Base-by-base conservation (phyloP, 2,329 filamentous ascomycete species). In the Fusarium guadeloupense region DNA sequence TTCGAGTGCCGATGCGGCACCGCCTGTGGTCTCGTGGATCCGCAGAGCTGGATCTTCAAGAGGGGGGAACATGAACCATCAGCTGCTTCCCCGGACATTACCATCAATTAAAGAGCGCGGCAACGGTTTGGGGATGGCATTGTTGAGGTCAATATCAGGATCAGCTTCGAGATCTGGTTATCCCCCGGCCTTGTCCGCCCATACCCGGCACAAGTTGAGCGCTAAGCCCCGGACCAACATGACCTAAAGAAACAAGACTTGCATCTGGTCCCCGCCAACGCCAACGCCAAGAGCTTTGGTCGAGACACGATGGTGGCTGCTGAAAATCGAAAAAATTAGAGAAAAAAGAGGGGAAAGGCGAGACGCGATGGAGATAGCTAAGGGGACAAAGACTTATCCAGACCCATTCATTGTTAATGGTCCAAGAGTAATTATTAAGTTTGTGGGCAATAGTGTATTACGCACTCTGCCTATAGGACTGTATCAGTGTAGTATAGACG, bases 181-280 rank as follows among this genome's bases (percentile, higher is more conserved):
- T 59, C 50, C 61, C 56, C 64, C 31, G 54, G 44, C 20, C 42
- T 42, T 41, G 40, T 35, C 49, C 57, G 39, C 44, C 43, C 38
- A 50, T 48, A 55, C 35, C 60, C 47, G 57, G 53, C 35, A 51
- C 34, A 48, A 53, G 63, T 62, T 60, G 49, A 58, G 60, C 64
- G 54, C 59, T 61, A 54, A 62, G 6, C 49, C 57, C 64, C 51
- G 43, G 61, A 54, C 54, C 31, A 66, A 48, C 21, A 61, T 47
- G 35, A 44, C 59, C 53, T 35, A 59, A n/a, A 60, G 58, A 53
- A 54, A 54, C 54, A 26, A 52, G 58, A 61, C 49, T 40, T 63
- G 64, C 61, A 63, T 54, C 58, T 60, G 39, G 25, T 41, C 51
- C 51, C 48, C 51, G 41, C 33, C 23, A 19, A 39, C 50, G 41